phyloP scores from a whole-genome alignment of 176 grass and related monocot species.

The Neostapfia colusana region DNA sequence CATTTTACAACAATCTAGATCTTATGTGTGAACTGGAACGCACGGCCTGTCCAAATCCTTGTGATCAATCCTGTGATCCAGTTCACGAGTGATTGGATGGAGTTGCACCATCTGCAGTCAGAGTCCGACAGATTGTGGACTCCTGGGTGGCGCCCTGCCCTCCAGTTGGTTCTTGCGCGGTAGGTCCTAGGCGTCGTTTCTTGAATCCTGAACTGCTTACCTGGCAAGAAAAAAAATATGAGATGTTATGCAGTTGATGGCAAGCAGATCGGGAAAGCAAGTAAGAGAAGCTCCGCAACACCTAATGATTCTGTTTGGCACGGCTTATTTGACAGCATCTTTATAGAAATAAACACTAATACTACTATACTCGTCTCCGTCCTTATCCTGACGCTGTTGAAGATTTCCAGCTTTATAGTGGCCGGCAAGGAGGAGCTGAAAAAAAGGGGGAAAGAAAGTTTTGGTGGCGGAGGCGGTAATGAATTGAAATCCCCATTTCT shows the following conservation, averaged over 20 bases:
- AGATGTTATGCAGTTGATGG: neutral
- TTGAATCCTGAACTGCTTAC: slow-evolving; percentile 21
- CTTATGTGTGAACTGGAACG: neutral
- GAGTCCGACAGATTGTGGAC: neutral
- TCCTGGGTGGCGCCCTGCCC: slow-evolving; percentile 18
- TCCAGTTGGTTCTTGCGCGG: slow-evolving; percentile 15
- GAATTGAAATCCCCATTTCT: neutral
- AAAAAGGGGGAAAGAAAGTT: neutral
- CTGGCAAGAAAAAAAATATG: neutral
- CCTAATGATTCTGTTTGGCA: too few species aligned
- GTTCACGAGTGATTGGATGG: neutral
- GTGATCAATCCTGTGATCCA: neutral
- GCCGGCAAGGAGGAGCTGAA: neutral
- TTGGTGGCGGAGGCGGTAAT: neutral
- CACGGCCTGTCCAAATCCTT: neutral
- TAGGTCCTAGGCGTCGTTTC: slow-evolving; percentile 5
- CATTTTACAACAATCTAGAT: too few species aligned
- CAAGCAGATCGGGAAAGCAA: slow-evolving; percentile 23
- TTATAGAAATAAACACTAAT: too few species aligned
- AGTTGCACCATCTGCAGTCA: neutral
- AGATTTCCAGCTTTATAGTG: neutral
- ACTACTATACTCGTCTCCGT: neutral
- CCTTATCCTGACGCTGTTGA: neutral
- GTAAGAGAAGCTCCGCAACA: neutral
- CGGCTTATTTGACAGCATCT: too few species aligned